These are phyloP conservation scores for Curvularia hawaiiensis DNA, from an alignment of 2,329 filamentous ascomycete genomes.

Conservation along the genomic window DNA sequence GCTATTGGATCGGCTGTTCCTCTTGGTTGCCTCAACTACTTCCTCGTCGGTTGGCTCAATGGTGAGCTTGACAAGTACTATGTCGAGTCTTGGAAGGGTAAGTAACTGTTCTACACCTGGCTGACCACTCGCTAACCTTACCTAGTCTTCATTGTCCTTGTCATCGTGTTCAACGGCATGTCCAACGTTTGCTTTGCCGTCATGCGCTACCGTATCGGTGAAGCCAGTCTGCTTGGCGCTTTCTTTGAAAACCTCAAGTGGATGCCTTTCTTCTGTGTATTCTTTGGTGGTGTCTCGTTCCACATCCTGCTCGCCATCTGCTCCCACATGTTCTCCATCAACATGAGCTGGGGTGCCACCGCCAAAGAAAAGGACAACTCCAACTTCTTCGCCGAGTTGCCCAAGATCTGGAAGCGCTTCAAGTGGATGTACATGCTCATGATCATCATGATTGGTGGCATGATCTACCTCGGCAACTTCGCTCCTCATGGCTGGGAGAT, in stretches of 20 bases:
- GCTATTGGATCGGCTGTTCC: constrained; percentile 70
- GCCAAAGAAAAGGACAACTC: constrained; percentile 81
- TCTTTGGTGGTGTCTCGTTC: constrained; percentile 78
- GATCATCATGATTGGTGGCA: constrained; percentile 64
- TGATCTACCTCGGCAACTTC: constrained; percentile 71
- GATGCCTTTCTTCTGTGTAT: constrained; percentile 72
- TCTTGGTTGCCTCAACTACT: constrained; percentile 70
- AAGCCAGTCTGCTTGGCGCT: constrained; percentile 56
- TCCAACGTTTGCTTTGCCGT: constrained; percentile 65
- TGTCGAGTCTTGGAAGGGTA: constrained; percentile 69
- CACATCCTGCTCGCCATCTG: constrained; percentile 80
- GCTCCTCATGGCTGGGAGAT: constrained; percentile 64
- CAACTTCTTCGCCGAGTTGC: constrained; percentile 84
- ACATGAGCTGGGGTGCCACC: constrained; percentile 85
- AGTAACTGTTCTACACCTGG: not conserved
- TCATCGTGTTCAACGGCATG: constrained; percentile 67
- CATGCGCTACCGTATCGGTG: constrained; percentile 64
- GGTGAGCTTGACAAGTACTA: constrained; percentile 80
- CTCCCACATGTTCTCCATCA: constrained; percentile 81
- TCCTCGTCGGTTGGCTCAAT: constrained; percentile 72
- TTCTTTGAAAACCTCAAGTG: constrained; percentile 66
- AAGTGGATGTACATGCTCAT: constrained; percentile 67
- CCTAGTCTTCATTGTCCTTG: constrained; percentile 66
- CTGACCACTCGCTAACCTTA: not conserved
- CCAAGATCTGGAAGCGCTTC: constrained; percentile 78